Conservation (phyloP, 1,284 basidiomycete species). For the Cerrena zonata region DNA sequence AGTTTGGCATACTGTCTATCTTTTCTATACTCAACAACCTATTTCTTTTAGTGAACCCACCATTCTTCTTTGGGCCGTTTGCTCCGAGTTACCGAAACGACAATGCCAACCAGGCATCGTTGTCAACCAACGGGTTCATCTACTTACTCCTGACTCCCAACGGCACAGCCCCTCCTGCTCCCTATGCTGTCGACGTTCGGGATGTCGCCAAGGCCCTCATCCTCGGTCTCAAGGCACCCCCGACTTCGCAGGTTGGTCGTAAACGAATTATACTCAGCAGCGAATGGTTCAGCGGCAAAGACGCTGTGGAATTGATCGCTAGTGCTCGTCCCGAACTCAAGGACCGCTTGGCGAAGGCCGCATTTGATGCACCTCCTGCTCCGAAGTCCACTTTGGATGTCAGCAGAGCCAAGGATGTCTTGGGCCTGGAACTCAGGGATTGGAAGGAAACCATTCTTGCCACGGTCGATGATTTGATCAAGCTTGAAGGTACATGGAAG, state of each 20-base stretch:
- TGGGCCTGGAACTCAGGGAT: conserved; percentile 10
- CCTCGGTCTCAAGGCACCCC: conserved; percentile 15
- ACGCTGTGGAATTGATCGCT: conserved; percentile 18
- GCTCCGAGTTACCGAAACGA: background rate
- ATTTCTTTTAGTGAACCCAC: background rate
- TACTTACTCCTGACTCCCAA: conserved; percentile 13
- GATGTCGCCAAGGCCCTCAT: conserved; percentile 23
- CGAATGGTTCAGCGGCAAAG: conserved; percentile 14
- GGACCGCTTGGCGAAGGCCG: conserved; percentile 12
- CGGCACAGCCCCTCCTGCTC: conserved; percentile 1
- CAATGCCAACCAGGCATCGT: conserved; percentile 1
- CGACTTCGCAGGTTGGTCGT: conserved; percentile 9
- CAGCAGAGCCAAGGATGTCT: conserved; percentile 12
- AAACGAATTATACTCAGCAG: conserved; percentile 22
- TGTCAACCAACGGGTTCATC: conserved; percentile 15
- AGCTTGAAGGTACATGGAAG: conserved; percentile 10
- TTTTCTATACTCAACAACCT: background rate
- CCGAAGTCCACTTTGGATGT: conserved; percentile 12
- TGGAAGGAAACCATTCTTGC: conserved; percentile 15
- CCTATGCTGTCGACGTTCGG: conserved; percentile 19
- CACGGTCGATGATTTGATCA: conserved; percentile 12
- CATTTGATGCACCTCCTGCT: conserved; percentile 4
- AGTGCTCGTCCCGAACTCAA: conserved; percentile 19
- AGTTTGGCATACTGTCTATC: conserved; percentile 5
- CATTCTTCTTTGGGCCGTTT: background rate